Conservation (phyloP, 140 eudicot genomes). For the Bidens hawaiensis region DNA sequence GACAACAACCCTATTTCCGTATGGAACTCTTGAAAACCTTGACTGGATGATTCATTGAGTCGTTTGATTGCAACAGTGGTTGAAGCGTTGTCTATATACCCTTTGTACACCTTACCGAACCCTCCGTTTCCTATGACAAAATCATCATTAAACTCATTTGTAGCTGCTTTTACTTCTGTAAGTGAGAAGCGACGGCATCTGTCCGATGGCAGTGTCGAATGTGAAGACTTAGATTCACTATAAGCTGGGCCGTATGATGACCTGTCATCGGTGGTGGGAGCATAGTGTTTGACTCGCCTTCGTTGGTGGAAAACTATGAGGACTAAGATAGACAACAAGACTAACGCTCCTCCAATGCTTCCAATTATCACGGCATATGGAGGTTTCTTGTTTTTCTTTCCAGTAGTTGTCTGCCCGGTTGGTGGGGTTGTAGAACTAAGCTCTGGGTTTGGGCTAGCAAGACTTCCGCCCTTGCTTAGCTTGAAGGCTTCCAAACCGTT, state of each 20-base stretch:
- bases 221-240: neutral
- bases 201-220: constrained; percentile 22
- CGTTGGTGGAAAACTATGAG: constrained; percentile 15
- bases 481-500: constrained; percentile 69
- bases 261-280: constrained; percentile 3
- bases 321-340: constrained; percentile 4
- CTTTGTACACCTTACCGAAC: constrained; percentile 46
- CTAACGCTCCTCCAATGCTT: constrained; percentile 35
- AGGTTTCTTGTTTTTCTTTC: neutral
- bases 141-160: constrained; percentile 24
- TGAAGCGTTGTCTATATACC: constrained; percentile 35
- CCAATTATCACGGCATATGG: constrained; percentile 20
- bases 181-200: constrained; percentile 38
- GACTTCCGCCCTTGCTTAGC: constrained; percentile 28
- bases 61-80: constrained; percentile 48
- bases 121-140: constrained; percentile 45
- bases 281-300: constrained; percentile 14
- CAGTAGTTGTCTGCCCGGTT: neutral
- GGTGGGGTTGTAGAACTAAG: neutral
- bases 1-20: constrained; percentile 51
- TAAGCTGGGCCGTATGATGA: neutral
- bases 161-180: constrained; percentile 31
- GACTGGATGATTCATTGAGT: constrained; percentile 40
- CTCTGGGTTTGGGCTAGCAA: constrained; percentile 48
- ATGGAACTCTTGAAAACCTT: constrained; percentile 41